These are phyloP conservation scores for Dendrothele bispora DNA, from an alignment of 768 basidiomycete species.

Conservation along the genomic window DNA sequence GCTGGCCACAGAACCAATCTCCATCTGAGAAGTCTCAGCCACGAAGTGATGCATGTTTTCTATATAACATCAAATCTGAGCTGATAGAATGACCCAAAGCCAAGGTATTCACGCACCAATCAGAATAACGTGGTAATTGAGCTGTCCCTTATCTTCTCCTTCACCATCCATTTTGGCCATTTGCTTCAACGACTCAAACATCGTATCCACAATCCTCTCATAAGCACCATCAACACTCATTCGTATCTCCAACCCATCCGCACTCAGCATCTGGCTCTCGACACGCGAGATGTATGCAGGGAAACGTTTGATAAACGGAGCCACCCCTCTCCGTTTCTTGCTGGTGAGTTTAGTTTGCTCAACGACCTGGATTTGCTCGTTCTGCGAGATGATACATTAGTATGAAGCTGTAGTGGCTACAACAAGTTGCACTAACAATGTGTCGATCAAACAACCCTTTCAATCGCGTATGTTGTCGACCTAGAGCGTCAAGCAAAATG, in stretches of 20 bases:
- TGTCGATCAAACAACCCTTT: constrained; percentile 78
- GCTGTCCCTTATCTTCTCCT: constrained; percentile 92
- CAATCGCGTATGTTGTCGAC: constrained; percentile 80
- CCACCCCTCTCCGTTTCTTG: constrained; percentile 92
- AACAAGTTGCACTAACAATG: constrained; percentile 44
- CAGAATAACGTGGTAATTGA: constrained; percentile 94
- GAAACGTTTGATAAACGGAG: constrained; percentile 91
- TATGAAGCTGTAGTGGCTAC: background rate
- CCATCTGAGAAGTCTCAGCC: constrained; percentile 73
- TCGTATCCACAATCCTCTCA: constrained; percentile 83
- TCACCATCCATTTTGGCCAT: constrained; percentile 96
- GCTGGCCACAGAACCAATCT: constrained; percentile 56
- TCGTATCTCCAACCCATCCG: constrained; percentile 77
- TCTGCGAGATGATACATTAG: constrained; percentile 41
- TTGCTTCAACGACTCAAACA: constrained; percentile 92
- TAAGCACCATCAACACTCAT: constrained; percentile 78
- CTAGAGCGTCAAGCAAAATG: constrained; percentile 71
- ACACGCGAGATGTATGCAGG: constrained; percentile 83
- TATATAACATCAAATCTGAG: constrained; percentile 28
- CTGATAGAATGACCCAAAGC: background rate
- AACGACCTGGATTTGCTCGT: constrained; percentile 83
- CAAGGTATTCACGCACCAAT: constrained; percentile 63
- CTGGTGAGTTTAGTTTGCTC: constrained; percentile 89
- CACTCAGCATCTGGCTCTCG: constrained; percentile 80
- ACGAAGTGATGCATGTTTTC: constrained; percentile 98